A percentile compares a stretch with the other conserved stretches of the same genome.
Conservation (phyloP, 495 filamentous ascomycete species). For the Haplographium delicatum region DNA sequence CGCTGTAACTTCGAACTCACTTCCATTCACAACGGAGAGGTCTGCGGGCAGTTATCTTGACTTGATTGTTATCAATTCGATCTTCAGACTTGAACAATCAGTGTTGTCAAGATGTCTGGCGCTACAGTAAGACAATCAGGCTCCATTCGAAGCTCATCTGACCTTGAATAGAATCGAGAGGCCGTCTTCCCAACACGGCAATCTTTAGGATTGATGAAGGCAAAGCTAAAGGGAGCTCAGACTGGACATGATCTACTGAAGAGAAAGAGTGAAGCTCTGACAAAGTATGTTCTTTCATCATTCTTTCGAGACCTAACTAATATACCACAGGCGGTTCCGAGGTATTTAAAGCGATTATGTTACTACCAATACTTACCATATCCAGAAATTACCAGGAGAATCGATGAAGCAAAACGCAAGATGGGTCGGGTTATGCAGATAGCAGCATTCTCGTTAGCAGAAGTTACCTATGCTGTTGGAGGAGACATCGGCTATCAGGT, state of each 20-base stretch:
- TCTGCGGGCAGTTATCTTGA: background rate
- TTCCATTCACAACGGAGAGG: background rate
- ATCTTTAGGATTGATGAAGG: conserved; percentile 94
- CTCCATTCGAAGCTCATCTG: background rate
- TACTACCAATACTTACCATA: conserved; percentile 2
- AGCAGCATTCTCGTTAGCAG: conserved; percentile 93
- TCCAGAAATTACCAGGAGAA: conserved; percentile 87
- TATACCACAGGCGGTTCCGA: conserved; percentile 67
- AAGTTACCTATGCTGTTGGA: conserved; percentile 96
- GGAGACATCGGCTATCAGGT: conserved; percentile 96
- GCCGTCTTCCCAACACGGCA: conserved; percentile 97
- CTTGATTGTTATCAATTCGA: too few species aligned
- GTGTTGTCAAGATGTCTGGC: conserved; percentile 49
- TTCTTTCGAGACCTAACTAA: conserved; percentile 1
- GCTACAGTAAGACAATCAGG: conserved; percentile 44
- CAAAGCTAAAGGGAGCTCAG: conserved; percentile 95
- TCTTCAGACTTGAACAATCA: background rate
- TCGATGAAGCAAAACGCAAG: conserved; percentile 98
- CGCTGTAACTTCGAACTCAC: background rate
- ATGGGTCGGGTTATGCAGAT: conserved; percentile 99
- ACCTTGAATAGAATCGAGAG: conserved; percentile 63
- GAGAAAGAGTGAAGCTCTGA: conserved; percentile 89
- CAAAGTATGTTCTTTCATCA: conserved; percentile 54
- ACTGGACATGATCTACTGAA: conserved; percentile 83
- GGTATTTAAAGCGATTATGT: conserved; percentile 41